phyloP scores from a whole-genome alignment of 306 rosid species.

The Begonia fuchsioides region DNA sequence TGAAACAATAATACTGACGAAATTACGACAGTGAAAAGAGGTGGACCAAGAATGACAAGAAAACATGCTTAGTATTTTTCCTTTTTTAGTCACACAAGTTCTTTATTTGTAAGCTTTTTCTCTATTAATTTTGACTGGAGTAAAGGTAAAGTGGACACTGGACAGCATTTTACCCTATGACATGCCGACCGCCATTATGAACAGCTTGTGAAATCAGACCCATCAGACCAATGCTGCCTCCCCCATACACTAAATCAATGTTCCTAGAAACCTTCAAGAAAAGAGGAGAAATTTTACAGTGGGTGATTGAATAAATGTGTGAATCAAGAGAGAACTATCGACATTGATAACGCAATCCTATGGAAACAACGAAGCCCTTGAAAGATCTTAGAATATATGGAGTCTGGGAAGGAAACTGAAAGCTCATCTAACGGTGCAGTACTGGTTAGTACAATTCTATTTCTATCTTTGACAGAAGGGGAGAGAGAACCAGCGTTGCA shows the following conservation, averaged over 20 bases:
- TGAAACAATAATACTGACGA: no score
- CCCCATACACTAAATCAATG: conserved; percentile 73
- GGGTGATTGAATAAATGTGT: background rate
- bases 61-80: conserved; percentile 18
- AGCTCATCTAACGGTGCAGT: no score
- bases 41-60: conserved; percentile 14
- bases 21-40: background rate
- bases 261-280: conserved; percentile 43
- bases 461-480: background rate
- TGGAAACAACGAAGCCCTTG: no score
- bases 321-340: background rate
- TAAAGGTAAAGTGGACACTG: background rate
- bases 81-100: background rate
- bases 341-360: background rate
- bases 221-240: conserved; percentile 75
- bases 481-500: no score
- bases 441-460: background rate
- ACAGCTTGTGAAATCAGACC: conserved; percentile 78
- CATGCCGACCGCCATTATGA: conserved; percentile 73
- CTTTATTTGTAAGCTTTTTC: conserved; percentile 1
- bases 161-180: conserved; percentile 37
- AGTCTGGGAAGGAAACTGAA: background rate
- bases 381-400: background rate
- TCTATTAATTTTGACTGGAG: background rate
- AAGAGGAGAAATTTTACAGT: no score